Percentiles rank a stretch among this genome's conserved stretches.
Conservation (phyloP, 1,284 basidiomycete species). For the Singerocomus inundabilis region DNA sequence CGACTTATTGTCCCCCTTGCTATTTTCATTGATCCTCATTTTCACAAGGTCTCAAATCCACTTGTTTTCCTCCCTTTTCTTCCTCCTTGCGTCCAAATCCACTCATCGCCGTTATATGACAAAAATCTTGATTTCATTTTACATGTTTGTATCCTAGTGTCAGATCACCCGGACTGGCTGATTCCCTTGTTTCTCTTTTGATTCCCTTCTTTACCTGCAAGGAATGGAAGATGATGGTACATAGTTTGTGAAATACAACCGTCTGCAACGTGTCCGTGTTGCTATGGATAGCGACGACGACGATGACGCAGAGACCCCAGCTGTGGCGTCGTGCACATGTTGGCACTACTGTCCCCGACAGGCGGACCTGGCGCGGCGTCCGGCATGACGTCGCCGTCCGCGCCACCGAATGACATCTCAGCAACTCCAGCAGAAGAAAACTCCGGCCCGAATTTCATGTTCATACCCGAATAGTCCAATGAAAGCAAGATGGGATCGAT, state of each 20-base stretch:
- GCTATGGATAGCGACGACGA: no score
- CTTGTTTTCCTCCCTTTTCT: neutral
- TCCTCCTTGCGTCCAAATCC: slow-evolving; percentile 6
- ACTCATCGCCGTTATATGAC: slow-evolving; percentile 28
- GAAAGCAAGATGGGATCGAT: slow-evolving; percentile 31
- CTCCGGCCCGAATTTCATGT: no score
- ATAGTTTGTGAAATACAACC: slow-evolving; percentile 20
- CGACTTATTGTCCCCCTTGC: slow-evolving; percentile 16
- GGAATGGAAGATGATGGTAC: slow-evolving; percentile 28
- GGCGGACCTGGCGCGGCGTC: no score
- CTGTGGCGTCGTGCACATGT: no score
- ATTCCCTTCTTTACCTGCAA: slow-evolving; percentile 25
- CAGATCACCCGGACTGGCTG: slow-evolving; percentile 21
- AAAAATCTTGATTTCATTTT: slow-evolving; percentile 24
- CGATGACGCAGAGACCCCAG: no score
- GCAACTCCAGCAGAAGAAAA: no score
- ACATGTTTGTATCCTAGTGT: slow-evolving; percentile 33
- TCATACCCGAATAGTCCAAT: slow-evolving; percentile 10
- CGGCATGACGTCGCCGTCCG: no score
- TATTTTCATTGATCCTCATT: slow-evolving; percentile 17
- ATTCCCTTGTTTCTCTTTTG: neutral
- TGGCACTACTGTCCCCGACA: no score
- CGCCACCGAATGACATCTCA: no score
- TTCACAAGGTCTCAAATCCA: neutral
- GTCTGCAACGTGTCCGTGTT: neutral